Conservation (phyloP, 1,284 basidiomycete genomes). For the Ceratobasidium sp. region DNA sequence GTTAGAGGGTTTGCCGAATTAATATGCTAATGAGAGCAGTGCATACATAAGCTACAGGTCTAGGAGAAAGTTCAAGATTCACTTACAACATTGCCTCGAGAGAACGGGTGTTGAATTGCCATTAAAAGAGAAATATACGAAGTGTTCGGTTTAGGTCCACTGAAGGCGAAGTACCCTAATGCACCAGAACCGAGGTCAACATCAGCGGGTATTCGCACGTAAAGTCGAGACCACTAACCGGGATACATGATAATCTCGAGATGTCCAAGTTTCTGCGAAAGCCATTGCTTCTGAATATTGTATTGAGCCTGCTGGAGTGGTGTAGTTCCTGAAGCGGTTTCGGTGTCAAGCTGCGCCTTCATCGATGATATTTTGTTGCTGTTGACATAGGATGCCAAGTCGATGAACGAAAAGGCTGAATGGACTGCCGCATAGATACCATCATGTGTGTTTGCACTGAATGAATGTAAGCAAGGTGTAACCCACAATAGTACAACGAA, state of each 20-base stretch:
- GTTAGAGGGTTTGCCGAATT: slow-evolving; percentile 19
- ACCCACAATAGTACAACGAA: background rate
- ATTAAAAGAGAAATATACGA: slow-evolving; percentile 56
- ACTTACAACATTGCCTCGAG: slow-evolving; percentile 49
- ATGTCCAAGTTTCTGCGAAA: slow-evolving; percentile 50
- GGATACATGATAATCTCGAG: slow-evolving; percentile 53
- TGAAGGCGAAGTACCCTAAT: slow-evolving; percentile 49
- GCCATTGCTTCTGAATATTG: slow-evolving; percentile 32
- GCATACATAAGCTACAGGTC: background rate
- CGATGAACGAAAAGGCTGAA: slow-evolving; percentile 48
- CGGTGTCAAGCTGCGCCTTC: slow-evolving; percentile 38
- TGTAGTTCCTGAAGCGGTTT: slow-evolving; percentile 12
- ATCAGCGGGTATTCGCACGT: background rate
- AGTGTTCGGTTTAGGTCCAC: slow-evolving; percentile 51
- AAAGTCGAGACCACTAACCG: slow-evolving; percentile 11
- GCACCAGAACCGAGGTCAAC: background rate
- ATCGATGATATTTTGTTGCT: slow-evolving; percentile 26
- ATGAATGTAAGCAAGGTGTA: background rate
- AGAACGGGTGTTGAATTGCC: slow-evolving; percentile 59
- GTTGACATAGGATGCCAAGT: slow-evolving; percentile 39
- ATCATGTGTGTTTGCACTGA: slow-evolving; percentile 44
- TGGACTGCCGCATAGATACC: slow-evolving; percentile 48
- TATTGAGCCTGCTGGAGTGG: slow-evolving; percentile 31
- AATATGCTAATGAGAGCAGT: slow-evolving; percentile 20
- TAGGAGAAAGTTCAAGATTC: background rate